A percentile compares a stretch with the other conserved stretches of the same genome.
These are phyloP conservation scores for Spatholobus suberectus DNA, from an alignment of 306 rosid genomes.

Conservation along the genomic window DNA sequence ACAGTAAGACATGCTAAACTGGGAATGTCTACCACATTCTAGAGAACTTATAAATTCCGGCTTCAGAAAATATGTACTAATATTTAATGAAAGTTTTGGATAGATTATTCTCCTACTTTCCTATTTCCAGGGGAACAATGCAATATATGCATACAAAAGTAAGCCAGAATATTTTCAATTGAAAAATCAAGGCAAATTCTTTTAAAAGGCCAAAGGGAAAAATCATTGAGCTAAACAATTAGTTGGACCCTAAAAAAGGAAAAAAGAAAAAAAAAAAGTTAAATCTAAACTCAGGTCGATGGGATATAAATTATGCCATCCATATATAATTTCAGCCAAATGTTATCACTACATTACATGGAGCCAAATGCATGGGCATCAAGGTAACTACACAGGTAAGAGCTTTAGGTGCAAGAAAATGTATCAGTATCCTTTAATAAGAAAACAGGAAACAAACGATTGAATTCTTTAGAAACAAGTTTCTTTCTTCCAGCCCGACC, in stretches of 20 bases:
- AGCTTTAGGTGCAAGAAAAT: neutral
- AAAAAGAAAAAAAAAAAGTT: neutral
- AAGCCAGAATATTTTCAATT: neutral
- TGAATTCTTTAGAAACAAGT: neutral
- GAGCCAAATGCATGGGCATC: neutral
- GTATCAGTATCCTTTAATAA: neutral
- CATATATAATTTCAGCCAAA: neutral
- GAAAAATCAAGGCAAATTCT: neutral
- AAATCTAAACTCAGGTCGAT: neutral
- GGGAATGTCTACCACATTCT: conserved; percentile 27
- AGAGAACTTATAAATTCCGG: neutral
- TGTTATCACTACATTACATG: neutral
- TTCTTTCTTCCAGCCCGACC: neutral
- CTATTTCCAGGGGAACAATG: neutral
- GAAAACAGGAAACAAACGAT: neutral
- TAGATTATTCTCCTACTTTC: neutral
- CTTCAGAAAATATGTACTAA: conserved; percentile 8
- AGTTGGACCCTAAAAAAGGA: neutral
- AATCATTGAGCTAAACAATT: neutral
- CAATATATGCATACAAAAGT: neutral
- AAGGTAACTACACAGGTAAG: neutral
- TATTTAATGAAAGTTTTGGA: neutral
- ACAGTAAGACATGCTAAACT: conserved; percentile 27
- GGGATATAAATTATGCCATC: neutral
- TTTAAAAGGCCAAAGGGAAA: neutral